Conservation (phyloP, 1,139 yeast species). For the Saccharomyces hybrid region DNA sequence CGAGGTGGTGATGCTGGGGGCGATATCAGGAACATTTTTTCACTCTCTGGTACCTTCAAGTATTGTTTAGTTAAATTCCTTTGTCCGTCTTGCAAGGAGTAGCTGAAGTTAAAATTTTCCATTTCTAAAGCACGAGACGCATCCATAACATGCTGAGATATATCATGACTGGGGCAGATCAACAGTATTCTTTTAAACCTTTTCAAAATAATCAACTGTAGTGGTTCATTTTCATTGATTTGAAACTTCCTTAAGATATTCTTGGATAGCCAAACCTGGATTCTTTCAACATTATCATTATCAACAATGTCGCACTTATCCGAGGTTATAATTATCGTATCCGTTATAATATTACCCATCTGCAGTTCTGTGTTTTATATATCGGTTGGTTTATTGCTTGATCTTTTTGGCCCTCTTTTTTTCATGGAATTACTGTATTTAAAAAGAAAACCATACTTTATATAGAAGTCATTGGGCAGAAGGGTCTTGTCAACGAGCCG, state of each 20-base stretch:
- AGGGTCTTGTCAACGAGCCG: neutral
- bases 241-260: slow-evolving; percentile 6
- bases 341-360: slow-evolving; percentile 7
- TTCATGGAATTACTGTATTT: neutral
- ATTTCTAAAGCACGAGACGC: neutral
- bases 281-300: slow-evolving; percentile 2
- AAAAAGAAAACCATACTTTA: neutral
- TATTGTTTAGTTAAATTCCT: slow-evolving; percentile 17
- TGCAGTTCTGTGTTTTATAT: neutral
- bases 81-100: slow-evolving; percentile 18
- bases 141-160: slow-evolving; percentile 9
- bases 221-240: slow-evolving; percentile 11
- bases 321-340: slow-evolving; percentile 16
- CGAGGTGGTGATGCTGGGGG: slow-evolving; percentile 39
- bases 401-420: neutral
- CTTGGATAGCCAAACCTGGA: slow-evolving; percentile 8
- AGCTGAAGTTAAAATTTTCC: slow-evolving; percentile 9
- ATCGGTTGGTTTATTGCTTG: neutral
- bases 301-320: slow-evolving; percentile 5
- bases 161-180: slow-evolving; percentile 14
- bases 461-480: neutral
- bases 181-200: slow-evolving; percentile 17
- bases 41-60: slow-evolving; percentile 30
- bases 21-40: slow-evolving; percentile 32
- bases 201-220: slow-evolving; percentile 16